Percentiles rank a stretch among this genome's conserved stretches.
phyloP scores from a whole-genome alignment of 805 yeast genomes.

The Candida vartiovaarae region DNA sequence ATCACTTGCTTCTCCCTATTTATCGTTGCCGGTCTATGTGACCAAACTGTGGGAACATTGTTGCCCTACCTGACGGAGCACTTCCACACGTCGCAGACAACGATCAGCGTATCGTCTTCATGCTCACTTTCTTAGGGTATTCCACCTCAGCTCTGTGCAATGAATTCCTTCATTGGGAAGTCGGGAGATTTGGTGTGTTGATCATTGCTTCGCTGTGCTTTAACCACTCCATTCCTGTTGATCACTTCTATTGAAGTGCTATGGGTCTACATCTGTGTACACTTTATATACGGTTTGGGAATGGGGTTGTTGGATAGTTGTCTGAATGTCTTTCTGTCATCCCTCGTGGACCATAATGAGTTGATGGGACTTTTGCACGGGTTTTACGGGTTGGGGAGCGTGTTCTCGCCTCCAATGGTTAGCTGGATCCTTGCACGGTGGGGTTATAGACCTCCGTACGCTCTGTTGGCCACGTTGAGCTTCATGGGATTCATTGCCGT shows the following conservation, averaged over 20 bases:
- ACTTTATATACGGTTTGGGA: conserved; percentile 44
- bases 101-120: conserved; percentile 42
- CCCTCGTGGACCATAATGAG: conserved; percentile 46
- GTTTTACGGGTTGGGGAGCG: conserved; percentile 65
- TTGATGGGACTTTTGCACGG: conserved; percentile 62
- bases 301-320: conserved; percentile 51
- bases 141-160: conserved; percentile 43
- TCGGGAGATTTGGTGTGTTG: conserved; percentile 45
- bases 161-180: conserved; percentile 30
- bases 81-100: conserved; percentile 41
- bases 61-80: conserved; percentile 43
- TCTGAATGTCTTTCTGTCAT: conserved; percentile 40
- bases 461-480: conserved; percentile 3
- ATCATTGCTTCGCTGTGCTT: conserved; percentile 27
- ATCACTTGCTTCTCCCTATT: conserved; percentile 32
- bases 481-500: conserved; percentile 22
- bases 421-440: conserved; percentile 31
- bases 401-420: conserved; percentile 59
- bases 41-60: conserved; percentile 55
- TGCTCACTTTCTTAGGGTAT: conserved; percentile 50
- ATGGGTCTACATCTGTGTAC: conserved; percentile 30
- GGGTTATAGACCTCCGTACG: conserved; percentile 14
- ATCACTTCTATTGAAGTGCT: conserved; percentile 34
- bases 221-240: conserved; percentile 31
- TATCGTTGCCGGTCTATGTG: conserved; percentile 46